A percentile compares a stretch with the other conserved stretches of the same genome.
Evolutionary conservation across 2,329 filamentous ascomycete genomes (phyloP).

Genomic region (Nothophoma quercina): DNA sequence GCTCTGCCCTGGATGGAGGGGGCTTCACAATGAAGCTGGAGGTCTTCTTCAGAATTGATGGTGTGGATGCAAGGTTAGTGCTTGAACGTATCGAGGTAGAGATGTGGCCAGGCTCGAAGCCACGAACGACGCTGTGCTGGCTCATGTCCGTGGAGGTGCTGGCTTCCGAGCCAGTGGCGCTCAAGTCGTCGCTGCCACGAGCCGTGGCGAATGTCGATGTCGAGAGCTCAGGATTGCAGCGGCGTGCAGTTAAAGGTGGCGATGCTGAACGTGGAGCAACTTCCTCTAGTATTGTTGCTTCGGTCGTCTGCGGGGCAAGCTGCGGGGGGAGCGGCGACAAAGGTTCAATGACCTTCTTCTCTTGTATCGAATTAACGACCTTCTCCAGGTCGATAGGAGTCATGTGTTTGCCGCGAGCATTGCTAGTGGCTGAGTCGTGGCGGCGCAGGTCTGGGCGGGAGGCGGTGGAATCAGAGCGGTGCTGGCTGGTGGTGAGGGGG

Average conservation of each 20-base stretch:
- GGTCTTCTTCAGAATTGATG: constrained; percentile 64
- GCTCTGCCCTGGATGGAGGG: constrained; percentile 44
- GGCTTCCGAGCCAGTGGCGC: constrained; percentile 61
- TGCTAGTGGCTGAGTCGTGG: constrained; percentile 73
- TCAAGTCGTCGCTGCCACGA: constrained; percentile 52
- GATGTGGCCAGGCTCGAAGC: constrained; percentile 80
- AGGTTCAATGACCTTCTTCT: constrained; percentile 74
- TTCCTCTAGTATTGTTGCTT: constrained; percentile 17
- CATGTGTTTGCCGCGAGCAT: constrained; percentile 83
- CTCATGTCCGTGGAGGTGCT: constrained; percentile 69
- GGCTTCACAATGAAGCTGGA: constrained; percentile 40
- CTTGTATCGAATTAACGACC: constrained; percentile 91
- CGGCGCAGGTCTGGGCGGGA: constrained; percentile 72
- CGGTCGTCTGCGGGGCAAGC: constrained; percentile 37
- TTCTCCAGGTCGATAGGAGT: constrained; percentile 93
- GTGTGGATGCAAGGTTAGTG: constrained; percentile 64
- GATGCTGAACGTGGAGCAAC: constrained; percentile 49
- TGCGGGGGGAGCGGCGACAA: constrained; percentile 57
- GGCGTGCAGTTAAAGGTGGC: constrained; percentile 50
- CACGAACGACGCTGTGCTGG: constrained; percentile 77
- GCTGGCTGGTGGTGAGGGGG: constrained; percentile 54
- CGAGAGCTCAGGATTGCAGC: constrained; percentile 65
- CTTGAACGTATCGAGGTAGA: constrained; percentile 72
- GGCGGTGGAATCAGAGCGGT: constrained; percentile 58
- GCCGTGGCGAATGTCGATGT: constrained; percentile 62